These are phyloP conservation scores for Lodderomyces beijingensis DNA, from an alignment of 1,139 yeast species.

Conservation along the genomic window DNA sequence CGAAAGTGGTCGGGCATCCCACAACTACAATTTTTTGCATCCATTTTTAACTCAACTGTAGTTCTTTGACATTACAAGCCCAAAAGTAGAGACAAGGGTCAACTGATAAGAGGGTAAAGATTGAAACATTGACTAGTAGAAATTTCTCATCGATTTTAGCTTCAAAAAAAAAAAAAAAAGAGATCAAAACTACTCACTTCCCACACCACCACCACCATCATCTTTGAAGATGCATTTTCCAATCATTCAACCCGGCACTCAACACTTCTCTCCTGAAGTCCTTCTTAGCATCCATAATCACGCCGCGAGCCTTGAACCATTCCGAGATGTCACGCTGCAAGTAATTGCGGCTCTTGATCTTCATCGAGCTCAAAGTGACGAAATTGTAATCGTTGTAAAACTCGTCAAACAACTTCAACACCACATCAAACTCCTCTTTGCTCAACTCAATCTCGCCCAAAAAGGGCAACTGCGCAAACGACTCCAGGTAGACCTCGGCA, in stretches of 20 bases:
- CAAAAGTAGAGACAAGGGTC: too few species aligned
- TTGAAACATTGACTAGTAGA: too few species aligned
- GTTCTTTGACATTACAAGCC: too few species aligned
- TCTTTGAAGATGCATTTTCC: slow-evolving; percentile 7
- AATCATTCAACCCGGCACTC: slow-evolving; percentile 9
- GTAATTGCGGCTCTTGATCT: slow-evolving; percentile 6
- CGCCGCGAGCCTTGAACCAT: slow-evolving; percentile 4
- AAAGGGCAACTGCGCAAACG: slow-evolving; percentile 6
- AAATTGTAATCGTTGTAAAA: slow-evolving; percentile 8
- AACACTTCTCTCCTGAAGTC: slow-evolving; percentile 7
- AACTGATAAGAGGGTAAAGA: too few species aligned
- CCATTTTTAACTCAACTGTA: too few species aligned
- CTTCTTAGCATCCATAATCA: slow-evolving; percentile 6
- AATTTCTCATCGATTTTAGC: too few species aligned
- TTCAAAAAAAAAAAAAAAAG: neutral
- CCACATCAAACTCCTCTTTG: slow-evolving; percentile 4
- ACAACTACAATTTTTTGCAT: too few species aligned
- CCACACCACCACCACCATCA: slow-evolving; percentile 1
- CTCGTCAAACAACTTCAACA: slow-evolving; percentile 7
- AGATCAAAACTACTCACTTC: neutral
- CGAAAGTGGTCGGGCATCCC: too few species aligned
- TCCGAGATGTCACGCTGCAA: slow-evolving; percentile 6
- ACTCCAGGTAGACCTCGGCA: slow-evolving; percentile 5
- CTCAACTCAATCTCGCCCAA: slow-evolving; percentile 3
- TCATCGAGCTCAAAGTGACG: slow-evolving; percentile 5